These are phyloP conservation scores for Xylaria sp. DNA, from an alignment of 2,329 filamentous ascomycete genomes.

Conservation along the genomic window DNA sequence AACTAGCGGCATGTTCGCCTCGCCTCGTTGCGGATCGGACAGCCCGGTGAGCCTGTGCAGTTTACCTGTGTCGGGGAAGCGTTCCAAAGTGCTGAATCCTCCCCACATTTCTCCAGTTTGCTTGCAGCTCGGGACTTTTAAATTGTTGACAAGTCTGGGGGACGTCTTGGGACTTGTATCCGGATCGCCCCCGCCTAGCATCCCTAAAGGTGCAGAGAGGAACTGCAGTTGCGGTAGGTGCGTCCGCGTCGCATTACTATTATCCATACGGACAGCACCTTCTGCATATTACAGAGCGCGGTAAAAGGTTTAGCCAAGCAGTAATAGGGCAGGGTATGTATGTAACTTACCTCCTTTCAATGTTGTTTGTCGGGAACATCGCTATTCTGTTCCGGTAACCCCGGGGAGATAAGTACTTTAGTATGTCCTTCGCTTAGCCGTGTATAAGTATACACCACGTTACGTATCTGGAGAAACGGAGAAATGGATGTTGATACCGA, in stretches of 20 bases:
- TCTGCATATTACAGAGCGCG: neutral
- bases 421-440: neutral
- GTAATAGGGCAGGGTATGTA: constrained; percentile 9
- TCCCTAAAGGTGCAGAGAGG: neutral
- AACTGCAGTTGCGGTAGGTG: constrained; percentile 13
- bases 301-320: neutral
- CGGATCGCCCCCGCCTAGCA: constrained; percentile 12
- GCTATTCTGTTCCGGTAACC: constrained; percentile 28
- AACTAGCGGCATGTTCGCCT: constrained; percentile 2
- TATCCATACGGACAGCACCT: neutral
- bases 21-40: constrained; percentile 17
- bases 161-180: constrained; percentile 3
- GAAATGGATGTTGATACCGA: neutral
- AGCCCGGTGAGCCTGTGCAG: constrained; percentile 23
- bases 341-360: constrained; percentile 12
- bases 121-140: constrained; percentile 19
- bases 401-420: constrained; percentile 7
- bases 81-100: constrained; percentile 26
- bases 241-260: neutral
- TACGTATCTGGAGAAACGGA: neutral
- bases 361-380: constrained; percentile 29
- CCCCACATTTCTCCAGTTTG: constrained; percentile 30
- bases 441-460: neutral
- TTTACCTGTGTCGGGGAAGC: constrained; percentile 23
- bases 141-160: constrained; percentile 21